phyloP scores from a whole-genome alignment of 441 rosid genomes.

The Codiaeum variegatum region DNA sequence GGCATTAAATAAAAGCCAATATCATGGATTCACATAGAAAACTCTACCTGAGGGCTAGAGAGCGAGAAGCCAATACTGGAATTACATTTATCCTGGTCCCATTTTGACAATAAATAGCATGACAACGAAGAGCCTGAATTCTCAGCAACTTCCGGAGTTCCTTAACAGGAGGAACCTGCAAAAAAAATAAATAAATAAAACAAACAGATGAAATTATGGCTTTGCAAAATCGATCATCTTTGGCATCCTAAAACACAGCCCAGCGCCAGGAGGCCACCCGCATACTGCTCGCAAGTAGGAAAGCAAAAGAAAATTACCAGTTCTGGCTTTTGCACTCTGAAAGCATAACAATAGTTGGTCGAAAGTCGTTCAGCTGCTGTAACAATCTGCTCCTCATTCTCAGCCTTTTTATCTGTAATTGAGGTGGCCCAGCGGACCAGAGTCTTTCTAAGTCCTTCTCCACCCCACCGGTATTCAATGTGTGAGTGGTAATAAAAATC shows the following conservation, averaged over 20 bases:
- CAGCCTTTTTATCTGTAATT: constrained; percentile 37
- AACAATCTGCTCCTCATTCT: constrained; percentile 35
- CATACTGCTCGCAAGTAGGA: not conserved
- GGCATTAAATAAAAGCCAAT: not conserved
- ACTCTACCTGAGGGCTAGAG: constrained; percentile 92
- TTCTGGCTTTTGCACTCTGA: constrained; percentile 24
- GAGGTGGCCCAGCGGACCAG: constrained; percentile 73
- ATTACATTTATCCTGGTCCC: constrained; percentile 81
- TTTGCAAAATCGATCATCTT: too few relatives aligned
- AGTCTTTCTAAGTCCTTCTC: constrained; percentile 70
- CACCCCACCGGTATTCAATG: constrained; percentile 79
- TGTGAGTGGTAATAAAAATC: constrained; percentile 83
- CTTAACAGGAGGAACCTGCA: constrained; percentile 75
- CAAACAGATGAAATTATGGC: not conserved
- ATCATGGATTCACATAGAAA: not conserved
- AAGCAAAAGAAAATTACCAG: constrained; percentile 19
- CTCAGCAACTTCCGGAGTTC: constrained; percentile 80
- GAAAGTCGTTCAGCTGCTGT: constrained; percentile 29
- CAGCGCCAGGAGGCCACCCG: too few relatives aligned
- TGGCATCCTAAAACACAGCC: too few relatives aligned
- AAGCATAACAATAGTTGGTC: constrained; percentile 31
- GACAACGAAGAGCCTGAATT: constrained; percentile 90
- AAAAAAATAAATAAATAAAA: too few relatives aligned
- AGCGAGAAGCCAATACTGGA: constrained; percentile 88
- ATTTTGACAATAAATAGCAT: constrained; percentile 76